Percentiles rank a stretch among this genome's conserved stretches.
These are phyloP conservation scores for Candida golubevii DNA, from an alignment of 805 yeast genomes.

Conservation along the genomic window DNA sequence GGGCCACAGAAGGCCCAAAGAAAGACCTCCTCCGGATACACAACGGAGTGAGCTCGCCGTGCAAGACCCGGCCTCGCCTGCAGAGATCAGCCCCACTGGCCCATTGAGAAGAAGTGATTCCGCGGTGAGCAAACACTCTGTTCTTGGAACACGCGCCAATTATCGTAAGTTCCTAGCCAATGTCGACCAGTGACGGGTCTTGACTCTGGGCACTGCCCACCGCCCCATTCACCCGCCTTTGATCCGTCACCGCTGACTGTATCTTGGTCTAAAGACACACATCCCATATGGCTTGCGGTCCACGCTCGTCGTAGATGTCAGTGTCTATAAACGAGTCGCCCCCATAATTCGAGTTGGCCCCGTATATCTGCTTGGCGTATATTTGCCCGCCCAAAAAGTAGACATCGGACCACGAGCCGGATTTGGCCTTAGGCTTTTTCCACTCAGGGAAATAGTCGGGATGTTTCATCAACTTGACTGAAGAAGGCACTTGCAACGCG, in stretches of 20 bases:
- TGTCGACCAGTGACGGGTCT: conserved; percentile 9
- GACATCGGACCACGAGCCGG: conserved; percentile 68
- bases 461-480: conserved; percentile 60
- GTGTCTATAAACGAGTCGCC: conserved; percentile 63
- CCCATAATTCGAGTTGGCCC: conserved; percentile 49
- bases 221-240: background rate
- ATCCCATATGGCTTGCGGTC: conserved; percentile 84
- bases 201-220: background rate
- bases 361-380: conserved; percentile 79
- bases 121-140: conserved; percentile 29
- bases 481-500: conserved; percentile 73
- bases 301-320: conserved; percentile 69
- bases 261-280: conserved; percentile 16
- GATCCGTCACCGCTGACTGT: no score
- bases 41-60: no score
- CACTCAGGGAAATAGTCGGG: conserved; percentile 95
- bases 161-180: conserved; percentile 36
- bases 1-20: background rate
- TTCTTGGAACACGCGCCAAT: conserved; percentile 37
- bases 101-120: conserved; percentile 26
- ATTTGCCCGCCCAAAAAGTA: conserved; percentile 84
- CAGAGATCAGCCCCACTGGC: background rate
- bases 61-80: no score
- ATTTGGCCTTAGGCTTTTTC: conserved; percentile 53
- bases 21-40: background rate